Base-by-base conservation (phyloP, 805 yeast species). In the Lachancea meyersii region DNA sequence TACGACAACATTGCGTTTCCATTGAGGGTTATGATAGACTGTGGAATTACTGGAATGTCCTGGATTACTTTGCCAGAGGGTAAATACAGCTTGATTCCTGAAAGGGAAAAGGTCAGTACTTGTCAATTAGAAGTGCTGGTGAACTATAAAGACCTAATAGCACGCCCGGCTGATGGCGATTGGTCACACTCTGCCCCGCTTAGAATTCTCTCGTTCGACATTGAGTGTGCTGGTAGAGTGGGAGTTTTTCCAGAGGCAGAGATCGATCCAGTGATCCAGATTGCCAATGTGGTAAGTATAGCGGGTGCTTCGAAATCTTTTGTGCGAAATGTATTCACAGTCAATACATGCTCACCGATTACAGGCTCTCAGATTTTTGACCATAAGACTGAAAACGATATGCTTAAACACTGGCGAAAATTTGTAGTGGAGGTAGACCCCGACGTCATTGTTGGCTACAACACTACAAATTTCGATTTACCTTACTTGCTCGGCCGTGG, bases 151-250 rank as follows among this genome's bases (percentile, higher is more conserved):
- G 81, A 86, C 50, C 61, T 93, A 40, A 60, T 86, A 0, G 73
- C 95, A 1, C 97, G 87, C 60, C 74, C 87, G 1, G 75, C 96
- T 0, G 97, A 91, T 58, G 97, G 96, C 4, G 88, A 89, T 47
- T 94, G 94, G 89, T 75, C 87, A 27, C 82, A 80, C 51, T 82
- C 85, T 68, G 97, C 98, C 1, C 98, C 98, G 0, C 71, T 93
- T 46, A 81, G 99, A 56, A 80, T 93, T 38, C 69, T 93, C 51
- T 88, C 97, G 9, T 91, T 93, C 62, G 99, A 93, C 72, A 93
- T 93, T 48, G 99, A 93, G 65, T 93, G 99, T 74, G 93, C 98
- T 3, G 98, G 98, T 35, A 78, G 99, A 64, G 84, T 86, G 50
- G 98, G 98, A 41, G 76, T 93, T 10, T 93, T 93, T 62, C 98